Evolutionary conservation across 306 rosid genomes (phyloP).

Genomic region (Benincasa hispida): DNA sequence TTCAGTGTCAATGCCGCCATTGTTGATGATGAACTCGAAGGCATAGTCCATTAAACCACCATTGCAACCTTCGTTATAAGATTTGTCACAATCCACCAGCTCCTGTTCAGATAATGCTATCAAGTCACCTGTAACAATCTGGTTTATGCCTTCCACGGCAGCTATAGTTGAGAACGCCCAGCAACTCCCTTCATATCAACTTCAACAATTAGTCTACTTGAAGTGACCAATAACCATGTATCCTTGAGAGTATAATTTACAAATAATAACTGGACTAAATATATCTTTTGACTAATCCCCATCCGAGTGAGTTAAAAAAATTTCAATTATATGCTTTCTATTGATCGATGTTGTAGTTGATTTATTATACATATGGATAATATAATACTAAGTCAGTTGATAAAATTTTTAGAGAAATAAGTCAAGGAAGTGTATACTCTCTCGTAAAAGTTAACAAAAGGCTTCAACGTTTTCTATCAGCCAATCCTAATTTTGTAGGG

Average conservation of each 20-base stretch:
- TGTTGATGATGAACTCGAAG: conserved; percentile 62
- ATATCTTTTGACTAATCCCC: background rate
- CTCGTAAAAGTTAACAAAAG: background rate
- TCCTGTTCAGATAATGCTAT: conserved; percentile 80
- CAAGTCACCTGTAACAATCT: conserved; percentile 69
- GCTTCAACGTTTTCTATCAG: background rate
- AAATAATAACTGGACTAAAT: background rate
- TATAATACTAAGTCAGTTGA: background rate
- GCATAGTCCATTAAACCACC: conserved; percentile 79
- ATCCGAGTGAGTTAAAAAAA: background rate
- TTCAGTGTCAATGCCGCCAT: conserved; percentile 77
- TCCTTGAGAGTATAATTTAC: background rate
- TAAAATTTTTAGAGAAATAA: background rate
- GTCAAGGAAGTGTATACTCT: background rate
- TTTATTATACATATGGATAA: background rate
- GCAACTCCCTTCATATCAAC: conserved; percentile 57
- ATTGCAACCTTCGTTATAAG: conserved; percentile 61
- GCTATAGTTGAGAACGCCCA: conserved; percentile 77
- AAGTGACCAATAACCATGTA: background rate
- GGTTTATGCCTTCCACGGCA: conserved; percentile 73
- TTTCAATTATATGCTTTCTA: background rate
- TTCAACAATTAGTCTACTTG: background rate
- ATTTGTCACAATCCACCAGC: conserved; percentile 65
- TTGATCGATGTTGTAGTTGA: background rate
- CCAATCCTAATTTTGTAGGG: background rate